A percentile compares a stretch with the other conserved stretches of the same genome.
Evolutionary conservation across 2,329 filamentous ascomycete species (phyloP).

Genomic region (Cladorrhinum sp.): DNA sequence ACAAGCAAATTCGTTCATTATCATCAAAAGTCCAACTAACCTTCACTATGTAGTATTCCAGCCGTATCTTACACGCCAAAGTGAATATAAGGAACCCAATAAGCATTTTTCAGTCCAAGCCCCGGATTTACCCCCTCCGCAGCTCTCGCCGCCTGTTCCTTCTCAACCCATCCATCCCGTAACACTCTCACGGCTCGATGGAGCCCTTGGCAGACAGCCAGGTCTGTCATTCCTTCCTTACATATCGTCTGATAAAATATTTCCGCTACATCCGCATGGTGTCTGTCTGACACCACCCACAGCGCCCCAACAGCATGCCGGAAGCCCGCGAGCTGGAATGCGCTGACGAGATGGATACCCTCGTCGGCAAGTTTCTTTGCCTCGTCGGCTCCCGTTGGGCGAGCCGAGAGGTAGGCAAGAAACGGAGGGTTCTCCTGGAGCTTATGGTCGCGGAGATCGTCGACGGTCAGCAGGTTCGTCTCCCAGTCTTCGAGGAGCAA

Average conservation of each 20-base stretch:
- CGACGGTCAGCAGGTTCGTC: conserved; percentile 25
- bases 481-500: conserved; percentile 32
- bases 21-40: too few species aligned
- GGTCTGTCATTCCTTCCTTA: not conserved
- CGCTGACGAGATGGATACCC: conserved; percentile 36
- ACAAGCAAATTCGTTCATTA: too few species aligned
- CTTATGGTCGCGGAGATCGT: not conserved
- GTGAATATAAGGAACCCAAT: too few species aligned
- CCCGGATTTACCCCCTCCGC: too few species aligned
- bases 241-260: not conserved
- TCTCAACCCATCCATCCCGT: too few species aligned
- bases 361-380: conserved; percentile 34
- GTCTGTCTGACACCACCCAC: conserved; percentile 33
- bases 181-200: not conserved
- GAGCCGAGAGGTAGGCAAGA: conserved; percentile 41
- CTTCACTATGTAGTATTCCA: too few species aligned
- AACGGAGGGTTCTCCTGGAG: conserved; percentile 26
- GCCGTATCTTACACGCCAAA: too few species aligned
- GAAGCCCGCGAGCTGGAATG: conserved; percentile 40
- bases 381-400: conserved; percentile 31
- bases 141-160: too few species aligned
- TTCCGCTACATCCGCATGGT: conserved; percentile 2
- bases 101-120: too few species aligned
- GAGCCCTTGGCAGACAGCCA: not conserved
- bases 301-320: conserved; percentile 41